Base-by-base conservation (phyloP, 106 monocot species). In the Acorus gramineus region DNA sequence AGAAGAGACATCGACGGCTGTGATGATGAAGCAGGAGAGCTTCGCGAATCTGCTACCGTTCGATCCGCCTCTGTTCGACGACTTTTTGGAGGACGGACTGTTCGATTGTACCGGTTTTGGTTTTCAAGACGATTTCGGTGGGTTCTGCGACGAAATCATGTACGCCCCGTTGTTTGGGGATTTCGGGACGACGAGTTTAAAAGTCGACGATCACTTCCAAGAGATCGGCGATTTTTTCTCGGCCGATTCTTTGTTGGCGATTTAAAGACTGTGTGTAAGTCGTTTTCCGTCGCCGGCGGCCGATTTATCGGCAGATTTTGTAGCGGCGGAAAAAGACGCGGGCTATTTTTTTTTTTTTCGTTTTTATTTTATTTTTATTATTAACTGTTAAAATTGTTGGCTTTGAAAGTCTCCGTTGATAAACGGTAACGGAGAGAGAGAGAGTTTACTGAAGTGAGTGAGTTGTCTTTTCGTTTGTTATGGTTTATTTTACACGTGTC, bases 221-320 rank as follows among this genome's bases (percentile, higher is more conserved):
- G 79, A 83, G 11, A 83, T 83, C 68, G 66, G 57, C 69, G 84
- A 84, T 67, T 49, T 84, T 43, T 84, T 84, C 73, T 55, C 73
- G 14, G 44, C 64, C 50, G 84, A 84, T 9, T 80, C 80, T 0
- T 70, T 77, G n/a, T 67, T 54, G 8, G 71, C 62, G 59, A n/a
- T 71, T 14, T 71, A 10, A 44, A 50, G 49, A 46, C 0, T 28
- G 28, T 28, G 28, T 28, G 45, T 60, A 44, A 8, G 44, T 12
- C n/a, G 14, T 44, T 46, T 7, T 49, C 11, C 4, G 43, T 13
- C 77, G 50, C 66, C 65, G 59, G 58, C 46, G 59, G 71, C 66
- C 67, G 67, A 56, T 51, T 47, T 8, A 48, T 54, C 68, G 77
- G 67, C 68, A 62, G 63, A 71, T 73, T 73, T 73, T 73, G 78